Percentiles rank a stretch among this genome's conserved stretches.
Conservation (phyloP, 306 rosid genomes). For the Trifolium repens region DNA sequence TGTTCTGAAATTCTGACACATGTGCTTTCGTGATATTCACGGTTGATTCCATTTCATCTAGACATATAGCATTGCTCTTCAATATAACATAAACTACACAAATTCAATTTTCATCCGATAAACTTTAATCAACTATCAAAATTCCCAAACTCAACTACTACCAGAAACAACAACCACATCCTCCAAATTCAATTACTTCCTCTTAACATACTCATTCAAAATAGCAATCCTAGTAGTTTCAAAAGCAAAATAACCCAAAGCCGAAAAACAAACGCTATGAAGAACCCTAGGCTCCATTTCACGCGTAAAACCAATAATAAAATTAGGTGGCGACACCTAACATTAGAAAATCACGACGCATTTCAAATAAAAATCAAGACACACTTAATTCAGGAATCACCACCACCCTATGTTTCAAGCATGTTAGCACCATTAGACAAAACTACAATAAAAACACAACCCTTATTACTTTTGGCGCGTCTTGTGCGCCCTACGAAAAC, state of each 20-base stretch:
- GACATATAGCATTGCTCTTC: not conserved
- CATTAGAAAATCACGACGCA: too few species aligned
- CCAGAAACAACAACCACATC: slow-evolving; percentile 40
- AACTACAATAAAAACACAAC: too few species aligned
- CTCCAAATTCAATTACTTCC: slow-evolving; percentile 50
- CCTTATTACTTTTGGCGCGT: too few species aligned
- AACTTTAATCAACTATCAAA: not conserved
- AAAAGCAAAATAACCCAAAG: slow-evolving; percentile 89
- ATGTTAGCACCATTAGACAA: too few species aligned
- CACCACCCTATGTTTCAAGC: too few species aligned
- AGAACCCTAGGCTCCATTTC: slow-evolving; percentile 95
- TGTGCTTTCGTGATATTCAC: not conserved
- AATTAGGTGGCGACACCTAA: too few species aligned
- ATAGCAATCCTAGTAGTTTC: slow-evolving; percentile 85
- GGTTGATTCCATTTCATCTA: not conserved
- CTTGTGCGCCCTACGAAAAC: too few species aligned
- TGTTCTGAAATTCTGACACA: too few species aligned
- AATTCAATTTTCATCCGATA: not conserved
- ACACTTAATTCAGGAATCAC: too few species aligned
- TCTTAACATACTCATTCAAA: slow-evolving; percentile 60
- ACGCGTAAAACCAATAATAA: slow-evolving; percentile 75
- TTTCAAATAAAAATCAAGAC: too few species aligned
- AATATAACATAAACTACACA: not conserved
- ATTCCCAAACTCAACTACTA: slow-evolving; percentile 44
- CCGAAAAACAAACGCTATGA: slow-evolving; percentile 91